Conservation (phyloP, 768 basidiomycete species). For the Tephrocybe sp. region DNA sequence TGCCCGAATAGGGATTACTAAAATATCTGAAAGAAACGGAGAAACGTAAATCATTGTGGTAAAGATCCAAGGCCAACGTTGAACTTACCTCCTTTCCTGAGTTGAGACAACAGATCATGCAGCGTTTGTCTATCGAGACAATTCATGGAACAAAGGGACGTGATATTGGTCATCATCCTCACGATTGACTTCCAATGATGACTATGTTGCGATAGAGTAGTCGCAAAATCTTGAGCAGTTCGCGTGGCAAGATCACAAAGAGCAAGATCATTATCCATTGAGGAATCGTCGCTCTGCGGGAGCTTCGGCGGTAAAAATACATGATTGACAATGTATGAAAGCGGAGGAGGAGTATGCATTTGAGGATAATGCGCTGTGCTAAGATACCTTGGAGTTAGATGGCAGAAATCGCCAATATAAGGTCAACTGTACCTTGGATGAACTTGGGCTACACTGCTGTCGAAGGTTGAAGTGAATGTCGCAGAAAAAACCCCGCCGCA, state of each 20-base stretch:
- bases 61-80: neutral
- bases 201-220: conserved; percentile 7
- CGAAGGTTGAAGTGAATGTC: no score
- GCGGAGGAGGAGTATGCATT: neutral
- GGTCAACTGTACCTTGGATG: neutral
- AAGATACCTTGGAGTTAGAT: no score
- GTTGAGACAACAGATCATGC: conserved; percentile 14
- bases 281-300: conserved; percentile 33
- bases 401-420: neutral
- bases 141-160: conserved; percentile 1
- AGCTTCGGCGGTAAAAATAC: conserved; percentile 41
- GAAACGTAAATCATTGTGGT: neutral
- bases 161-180: conserved; percentile 27
- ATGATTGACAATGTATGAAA: conserved; percentile 36
- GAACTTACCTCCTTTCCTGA: conserved; percentile 19
- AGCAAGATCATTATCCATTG: conserved; percentile 18
- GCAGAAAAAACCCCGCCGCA: no score
- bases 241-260: conserved; percentile 21
- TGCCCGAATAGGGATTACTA: conserved; percentile 34
- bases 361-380: neutral
- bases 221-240: conserved; percentile 18
- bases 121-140: conserved; percentile 9
- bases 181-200: conserved; percentile 27
- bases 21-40: conserved; percentile 25
- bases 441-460: neutral